Evolutionary conservation across 257 asterid species (phyloP).

Genomic region (Jacaranda copaia): DNA sequence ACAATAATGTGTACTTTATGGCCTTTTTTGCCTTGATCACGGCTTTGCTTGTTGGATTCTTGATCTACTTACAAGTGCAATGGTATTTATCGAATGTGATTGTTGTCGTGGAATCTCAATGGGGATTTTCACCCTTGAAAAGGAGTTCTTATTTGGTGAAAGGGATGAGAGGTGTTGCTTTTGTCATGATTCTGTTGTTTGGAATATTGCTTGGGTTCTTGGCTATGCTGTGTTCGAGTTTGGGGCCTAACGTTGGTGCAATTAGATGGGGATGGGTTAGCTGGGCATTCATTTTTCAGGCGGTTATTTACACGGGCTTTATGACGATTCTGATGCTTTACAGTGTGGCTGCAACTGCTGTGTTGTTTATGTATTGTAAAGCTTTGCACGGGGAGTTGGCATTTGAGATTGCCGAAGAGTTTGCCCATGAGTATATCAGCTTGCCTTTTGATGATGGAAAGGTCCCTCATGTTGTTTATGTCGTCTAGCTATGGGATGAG

Average conservation of each 20-base stretch:
- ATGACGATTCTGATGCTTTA: conserved; percentile 74
- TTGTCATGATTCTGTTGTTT: conserved; percentile 57
- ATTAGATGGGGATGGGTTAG: conserved; percentile 54
- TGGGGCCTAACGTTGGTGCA: conserved; percentile 47
- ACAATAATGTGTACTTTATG: conserved; percentile 38
- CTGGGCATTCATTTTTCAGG: conserved; percentile 62
- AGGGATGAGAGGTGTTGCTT: conserved; percentile 73
- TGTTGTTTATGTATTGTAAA: conserved; percentile 84
- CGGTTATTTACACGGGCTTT: conserved; percentile 63
- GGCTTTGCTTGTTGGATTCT: conserved; percentile 29
- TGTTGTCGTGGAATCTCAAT: conserved; percentile 76
- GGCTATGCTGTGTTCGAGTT: conserved; percentile 50
- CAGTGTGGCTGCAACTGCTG: conserved; percentile 59
- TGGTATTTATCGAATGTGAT: conserved; percentile 69
- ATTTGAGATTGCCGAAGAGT: conserved; percentile 84
- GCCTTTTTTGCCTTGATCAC: conserved; percentile 36
- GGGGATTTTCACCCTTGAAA: conserved; percentile 73
- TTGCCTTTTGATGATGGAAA: conserved; percentile 84
- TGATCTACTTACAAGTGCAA: conserved; percentile 64
- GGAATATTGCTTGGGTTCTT: conserved; percentile 51
- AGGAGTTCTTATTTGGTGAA: conserved; percentile 70
- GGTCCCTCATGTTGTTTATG: conserved; percentile 86
- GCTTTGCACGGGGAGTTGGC: conserved; percentile 87
- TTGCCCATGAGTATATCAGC: conserved; percentile 73
- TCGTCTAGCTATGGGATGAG: conserved; percentile 41